phyloP scores from a whole-genome alignment of 108 stramenopile genomes.

The Cylindrotheca fusiformis region DNA sequence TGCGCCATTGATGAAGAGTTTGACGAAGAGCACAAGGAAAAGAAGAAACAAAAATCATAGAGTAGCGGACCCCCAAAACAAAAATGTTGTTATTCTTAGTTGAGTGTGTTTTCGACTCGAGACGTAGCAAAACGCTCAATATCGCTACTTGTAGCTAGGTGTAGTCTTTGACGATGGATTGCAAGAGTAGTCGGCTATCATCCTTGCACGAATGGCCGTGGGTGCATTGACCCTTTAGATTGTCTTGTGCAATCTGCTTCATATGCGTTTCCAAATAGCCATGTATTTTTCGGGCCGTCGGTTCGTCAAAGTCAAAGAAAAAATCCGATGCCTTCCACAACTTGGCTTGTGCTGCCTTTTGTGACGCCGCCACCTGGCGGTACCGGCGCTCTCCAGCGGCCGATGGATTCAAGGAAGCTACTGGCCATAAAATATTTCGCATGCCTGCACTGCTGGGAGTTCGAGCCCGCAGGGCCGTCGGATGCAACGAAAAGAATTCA shows the following conservation, averaged over 20 bases:
- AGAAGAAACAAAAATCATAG: conserved; percentile 24
- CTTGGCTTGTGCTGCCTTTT: conserved; percentile 2
- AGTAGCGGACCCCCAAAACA: neutral
- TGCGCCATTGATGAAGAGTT: conserved; percentile 87
- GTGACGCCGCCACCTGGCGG: conserved; percentile 15
- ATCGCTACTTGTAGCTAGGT: no score
- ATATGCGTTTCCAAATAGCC: conserved; percentile 16
- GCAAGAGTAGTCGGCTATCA: conserved; percentile 15
- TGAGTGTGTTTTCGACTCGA: no score
- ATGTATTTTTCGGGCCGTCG: neutral
- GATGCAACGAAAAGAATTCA: conserved; percentile 28
- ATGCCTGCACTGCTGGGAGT: conserved; percentile 76
- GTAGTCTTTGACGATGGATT: conserved; percentile 12
- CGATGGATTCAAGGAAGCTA: neutral
- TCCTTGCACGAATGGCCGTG: conserved; percentile 38
- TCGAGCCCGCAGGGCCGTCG: conserved; percentile 60
- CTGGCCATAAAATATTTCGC: conserved; percentile 34
- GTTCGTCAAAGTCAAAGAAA: conserved; percentile 19
- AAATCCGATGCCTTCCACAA: conserved; percentile 12
- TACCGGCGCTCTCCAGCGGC: conserved; percentile 8
- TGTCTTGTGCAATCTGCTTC: conserved; percentile 30
- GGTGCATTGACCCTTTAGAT: conserved; percentile 34
- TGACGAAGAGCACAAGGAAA: conserved; percentile 72
- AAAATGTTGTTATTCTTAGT: no score
- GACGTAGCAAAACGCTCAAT: no score